A percentile compares a stretch with the other conserved stretches of the same genome.
These are phyloP conservation scores for Grosmannia huntii DNA, from an alignment of 2,329 filamentous ascomycete species.

Conservation along the genomic window DNA sequence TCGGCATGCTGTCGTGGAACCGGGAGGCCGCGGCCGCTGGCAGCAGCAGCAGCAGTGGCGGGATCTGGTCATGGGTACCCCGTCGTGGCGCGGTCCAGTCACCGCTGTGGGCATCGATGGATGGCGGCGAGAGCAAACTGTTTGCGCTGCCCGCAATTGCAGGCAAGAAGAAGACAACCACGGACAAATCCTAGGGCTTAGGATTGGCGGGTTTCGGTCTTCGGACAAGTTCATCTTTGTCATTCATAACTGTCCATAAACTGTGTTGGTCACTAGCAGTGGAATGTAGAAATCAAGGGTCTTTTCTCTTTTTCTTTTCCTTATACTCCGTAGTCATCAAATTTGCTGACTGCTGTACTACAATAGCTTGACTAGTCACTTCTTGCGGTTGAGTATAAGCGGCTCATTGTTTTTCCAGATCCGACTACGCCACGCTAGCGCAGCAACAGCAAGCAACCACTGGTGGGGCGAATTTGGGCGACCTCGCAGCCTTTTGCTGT, in stretches of 20 bases:
- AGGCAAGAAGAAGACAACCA: neutral
- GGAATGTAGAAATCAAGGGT: no score
- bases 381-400: neutral
- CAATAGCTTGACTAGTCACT: neutral
- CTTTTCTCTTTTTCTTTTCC: neutral
- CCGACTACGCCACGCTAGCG: neutral
- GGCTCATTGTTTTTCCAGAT: neutral
- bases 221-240: no score
- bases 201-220: no score
- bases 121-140: conserved; percentile 48
- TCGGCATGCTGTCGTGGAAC: conserved; percentile 79
- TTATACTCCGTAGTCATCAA: no score
- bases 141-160: conserved; percentile 51
- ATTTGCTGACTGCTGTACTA: no score
- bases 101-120: conserved; percentile 46
- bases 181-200: neutral
- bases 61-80: conserved; percentile 3
- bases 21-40: conserved; percentile 24
- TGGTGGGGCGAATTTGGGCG: neutral
- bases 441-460: neutral
- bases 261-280: neutral
- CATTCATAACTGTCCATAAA: no score
- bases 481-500: neutral
- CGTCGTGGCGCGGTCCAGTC: conserved; percentile 6
- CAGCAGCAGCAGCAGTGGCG: neutral